Evolutionary conservation across 2,329 filamentous ascomycete genomes (phyloP), one percentile per base, ranked within the genome.

Genomic region (Annulohypoxylon truncatum): DNA sequence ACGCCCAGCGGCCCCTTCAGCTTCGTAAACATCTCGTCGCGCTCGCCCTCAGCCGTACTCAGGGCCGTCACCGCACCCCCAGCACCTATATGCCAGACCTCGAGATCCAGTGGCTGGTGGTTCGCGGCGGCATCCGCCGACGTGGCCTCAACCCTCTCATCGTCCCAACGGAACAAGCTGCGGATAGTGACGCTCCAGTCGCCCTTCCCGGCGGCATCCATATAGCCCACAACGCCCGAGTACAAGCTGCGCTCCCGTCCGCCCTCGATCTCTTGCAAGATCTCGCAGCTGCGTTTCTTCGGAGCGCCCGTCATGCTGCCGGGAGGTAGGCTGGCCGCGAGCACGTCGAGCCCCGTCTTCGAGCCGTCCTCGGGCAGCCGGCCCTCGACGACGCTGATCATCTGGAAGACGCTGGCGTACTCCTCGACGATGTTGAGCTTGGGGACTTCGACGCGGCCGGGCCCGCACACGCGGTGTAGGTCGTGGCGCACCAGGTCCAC

Each of bases 301-400:
- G 95, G 96, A 0, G 95, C 95, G 5, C 96, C 96, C 1, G 95
- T 98, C 96, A 98, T 98, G 73, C 92, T 95, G 0, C 96, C 95
- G 0, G 96, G 94, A 0, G 96, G 95, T 0, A 98, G 84, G 50
- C 90, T 92, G 5, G 89, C 85, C 0, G 91, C 87, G 0, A 98
- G 86, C 3, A 95, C 90, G 64, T 95, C 90, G 33, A 96, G 82
- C 1, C 92, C 92, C 0, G 88, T 88, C 63, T 85, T 82, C 5
- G 3, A 70, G 8, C 92, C 0, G 87, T 87, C 65, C 84, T 82
- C 5, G 0, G 84, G 82, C 10, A 92, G 79, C 67, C 84, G 81
- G 0, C 93, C 94, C 75, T 94, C 89, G 46, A 98, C 90, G 12
- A 96, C 91, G 0, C 92, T 95, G 26, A 97, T 91, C 83, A 98